Evolutionary conservation across 371 early-diverging fungal species (phyloP), one percentile per base, ranked within the genome.

Genomic region (Apophysomyces sp.): DNA sequence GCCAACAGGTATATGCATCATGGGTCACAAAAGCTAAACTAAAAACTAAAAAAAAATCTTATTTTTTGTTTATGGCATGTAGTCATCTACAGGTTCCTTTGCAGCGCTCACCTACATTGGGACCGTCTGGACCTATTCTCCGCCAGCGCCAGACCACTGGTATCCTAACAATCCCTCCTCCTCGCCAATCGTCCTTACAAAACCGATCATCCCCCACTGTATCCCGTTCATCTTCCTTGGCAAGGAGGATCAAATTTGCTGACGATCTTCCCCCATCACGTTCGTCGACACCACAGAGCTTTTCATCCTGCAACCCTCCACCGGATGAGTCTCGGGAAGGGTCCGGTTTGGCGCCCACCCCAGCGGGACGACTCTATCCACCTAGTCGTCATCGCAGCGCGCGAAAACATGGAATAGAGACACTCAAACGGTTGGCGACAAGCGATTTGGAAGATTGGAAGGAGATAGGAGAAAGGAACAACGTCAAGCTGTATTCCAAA

Each of bases 401-500:
- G 3, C 68, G 77, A 5, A 77, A 74, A 41, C 61, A 72, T 41
- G 68, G 74, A 13, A 56, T 80, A 49, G 72, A 74, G 0, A 72
- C 64, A 41, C 69, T 83, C 15, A 82, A 86, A 34, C 67, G 67
- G 1, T 67, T 80, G 39, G 69, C 75, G 0, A 54, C 64, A 4
- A 71, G 75, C 21, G 68, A 72, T 18, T 55, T 81, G 39, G 69
- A 68, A 2, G 78, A 81, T 9, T 86, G 86, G 86, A 74, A 69
- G 18, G 59, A 67, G 3, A 63, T 71, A 12, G 73, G 80, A 0
- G 77, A 76, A 37, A 70, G 65, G 16, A 78, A 82, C 12, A 62
- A 68, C 4, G 68, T 76, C 28, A 74, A 80, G 53, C 59, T 78
- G 11, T 86, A 84, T 36, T 71, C 73, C 6, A 74, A 80, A 27